Evolutionary conservation across 2,329 filamentous ascomycete genomes (phyloP).

Genomic region (Didymella glomerata): DNA sequence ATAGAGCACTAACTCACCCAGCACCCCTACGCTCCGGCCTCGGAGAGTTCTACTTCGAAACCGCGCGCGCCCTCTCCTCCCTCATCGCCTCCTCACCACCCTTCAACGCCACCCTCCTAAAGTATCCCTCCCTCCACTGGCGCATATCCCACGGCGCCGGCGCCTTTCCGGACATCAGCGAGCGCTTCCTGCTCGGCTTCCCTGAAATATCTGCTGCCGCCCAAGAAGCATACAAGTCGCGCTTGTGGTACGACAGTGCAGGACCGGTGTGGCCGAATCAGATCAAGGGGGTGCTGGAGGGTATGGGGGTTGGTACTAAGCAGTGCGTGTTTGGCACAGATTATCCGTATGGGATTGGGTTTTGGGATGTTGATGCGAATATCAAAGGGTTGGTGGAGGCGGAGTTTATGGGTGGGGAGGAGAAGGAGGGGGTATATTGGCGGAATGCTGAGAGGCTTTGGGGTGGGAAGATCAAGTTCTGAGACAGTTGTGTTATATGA

Average conservation of each 20-base stretch:
- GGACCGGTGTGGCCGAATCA: constrained; percentile 50
- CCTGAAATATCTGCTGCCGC: constrained; percentile 35
- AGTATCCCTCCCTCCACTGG: constrained; percentile 45
- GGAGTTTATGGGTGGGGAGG: constrained; percentile 27
- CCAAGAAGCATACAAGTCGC: constrained; percentile 39
- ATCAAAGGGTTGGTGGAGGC: constrained; percentile 41
- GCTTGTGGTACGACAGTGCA: constrained; percentile 52
- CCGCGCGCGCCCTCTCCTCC: constrained; percentile 46
- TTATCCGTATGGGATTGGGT: constrained; percentile 51
- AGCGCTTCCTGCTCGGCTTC: constrained; percentile 48
- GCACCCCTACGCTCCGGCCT: constrained; percentile 47
- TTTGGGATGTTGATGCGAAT: constrained; percentile 48
- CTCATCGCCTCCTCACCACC: constrained; percentile 36
- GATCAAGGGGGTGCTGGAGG: constrained; percentile 46
- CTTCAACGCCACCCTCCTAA: constrained; percentile 34
- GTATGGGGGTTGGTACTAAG: constrained; percentile 35
- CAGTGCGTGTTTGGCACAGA: constrained; percentile 52
- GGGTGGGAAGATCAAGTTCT: constrained; percentile 31
- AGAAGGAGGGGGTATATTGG: constrained; percentile 43
- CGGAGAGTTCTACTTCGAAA: constrained; percentile 52
- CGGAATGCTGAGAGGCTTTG: constrained; percentile 40
- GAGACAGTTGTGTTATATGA: background rate
- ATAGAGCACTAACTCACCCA: constrained; percentile 11
- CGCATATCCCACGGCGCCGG: constrained; percentile 49
- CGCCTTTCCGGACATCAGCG: constrained; percentile 48